Evolutionary conservation across 306 rosid species (phyloP).

Genomic region (Cyclanthera cordifolia): DNA sequence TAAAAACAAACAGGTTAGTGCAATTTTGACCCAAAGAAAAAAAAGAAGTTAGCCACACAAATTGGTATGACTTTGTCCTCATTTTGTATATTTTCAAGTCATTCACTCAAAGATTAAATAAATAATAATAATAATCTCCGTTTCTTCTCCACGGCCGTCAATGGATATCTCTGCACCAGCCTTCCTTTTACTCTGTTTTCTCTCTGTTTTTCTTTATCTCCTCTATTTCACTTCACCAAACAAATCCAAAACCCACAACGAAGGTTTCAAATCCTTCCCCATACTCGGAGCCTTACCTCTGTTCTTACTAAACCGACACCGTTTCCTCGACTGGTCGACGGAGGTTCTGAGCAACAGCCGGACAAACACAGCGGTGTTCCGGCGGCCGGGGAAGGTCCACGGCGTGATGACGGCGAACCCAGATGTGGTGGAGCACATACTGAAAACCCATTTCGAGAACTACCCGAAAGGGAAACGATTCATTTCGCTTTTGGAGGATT

Average conservation of each 20-base stretch:
- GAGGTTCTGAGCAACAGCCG: slow-evolving; percentile 29
- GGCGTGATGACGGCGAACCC: slow-evolving; percentile 55
- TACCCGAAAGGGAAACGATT: slow-evolving; percentile 54
- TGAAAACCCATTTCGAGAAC: slow-evolving; percentile 52
- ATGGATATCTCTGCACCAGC: slow-evolving; percentile 21
- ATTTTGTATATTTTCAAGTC: background rate
- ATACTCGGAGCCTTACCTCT: slow-evolving; percentile 36
- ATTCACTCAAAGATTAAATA: background rate
- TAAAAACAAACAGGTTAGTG: no score
- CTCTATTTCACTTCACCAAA: background rate
- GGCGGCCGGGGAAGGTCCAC: slow-evolving; percentile 26
- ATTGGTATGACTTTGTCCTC: no score
- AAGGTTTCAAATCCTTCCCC: slow-evolving; percentile 46
- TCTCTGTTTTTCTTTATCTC: slow-evolving; percentile 17
- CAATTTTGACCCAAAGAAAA: no score
- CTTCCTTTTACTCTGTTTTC: slow-evolving; percentile 1
- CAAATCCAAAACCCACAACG: background rate
- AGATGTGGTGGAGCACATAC: slow-evolving; percentile 42
- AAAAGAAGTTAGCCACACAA: no score
- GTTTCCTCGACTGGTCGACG: slow-evolving; percentile 53
- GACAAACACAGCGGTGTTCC: slow-evolving; percentile 33
- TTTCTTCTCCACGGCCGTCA: background rate
- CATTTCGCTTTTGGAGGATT: slow-evolving; percentile 31
- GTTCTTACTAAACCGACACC: slow-evolving; percentile 42
- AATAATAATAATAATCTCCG: background rate